These are phyloP conservation scores for Lizanozyma gosingica DNA, from an alignment of 1,139 yeast genomes.

Conservation along the genomic window DNA sequence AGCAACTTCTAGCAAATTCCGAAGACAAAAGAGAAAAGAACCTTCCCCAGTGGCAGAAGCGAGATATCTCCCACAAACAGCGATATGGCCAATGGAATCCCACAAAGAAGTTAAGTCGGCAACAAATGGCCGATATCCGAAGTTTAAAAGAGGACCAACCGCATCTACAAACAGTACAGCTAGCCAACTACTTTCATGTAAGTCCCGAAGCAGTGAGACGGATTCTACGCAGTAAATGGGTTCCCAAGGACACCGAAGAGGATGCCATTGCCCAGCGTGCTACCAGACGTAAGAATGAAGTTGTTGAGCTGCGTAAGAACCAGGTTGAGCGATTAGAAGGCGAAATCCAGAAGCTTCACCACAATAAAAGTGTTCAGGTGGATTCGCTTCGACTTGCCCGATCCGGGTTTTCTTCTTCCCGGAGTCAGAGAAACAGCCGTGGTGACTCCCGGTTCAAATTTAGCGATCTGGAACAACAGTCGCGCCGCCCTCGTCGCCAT, in stretches of 20 bases:
- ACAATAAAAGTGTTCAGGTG: not conserved
- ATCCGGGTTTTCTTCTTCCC: too few relatives aligned
- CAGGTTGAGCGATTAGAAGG: conserved; percentile 11
- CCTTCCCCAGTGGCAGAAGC: conserved; percentile 51
- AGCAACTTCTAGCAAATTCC: not conserved
- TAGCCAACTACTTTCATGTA: conserved; percentile 58
- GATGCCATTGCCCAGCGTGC: conserved; percentile 38
- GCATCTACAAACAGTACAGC: conserved; percentile 45
- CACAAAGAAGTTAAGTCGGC: conserved; percentile 54
- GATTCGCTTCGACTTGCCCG: not conserved
- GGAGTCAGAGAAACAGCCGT: too few relatives aligned
- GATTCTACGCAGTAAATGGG: conserved; percentile 71
- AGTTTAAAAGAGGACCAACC: conserved; percentile 51
- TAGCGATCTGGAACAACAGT: too few relatives aligned
- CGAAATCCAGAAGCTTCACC: not conserved
- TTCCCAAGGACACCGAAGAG: conserved; percentile 49
- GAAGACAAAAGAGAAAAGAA: conserved; percentile 3
- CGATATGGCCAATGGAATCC: conserved; percentile 71
- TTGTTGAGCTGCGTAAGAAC: conserved; percentile 8
- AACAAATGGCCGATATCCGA: conserved; percentile 60
- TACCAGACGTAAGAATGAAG: conserved; percentile 16
- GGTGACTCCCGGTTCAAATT: too few relatives aligned
- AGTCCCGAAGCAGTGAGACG: conserved; percentile 83
- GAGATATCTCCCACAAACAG: conserved; percentile 51
- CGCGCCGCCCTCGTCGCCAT: too few relatives aligned